These are phyloP conservation scores for Candida quercuum DNA, from an alignment of 805 yeast species.

Conservation along the genomic window DNA sequence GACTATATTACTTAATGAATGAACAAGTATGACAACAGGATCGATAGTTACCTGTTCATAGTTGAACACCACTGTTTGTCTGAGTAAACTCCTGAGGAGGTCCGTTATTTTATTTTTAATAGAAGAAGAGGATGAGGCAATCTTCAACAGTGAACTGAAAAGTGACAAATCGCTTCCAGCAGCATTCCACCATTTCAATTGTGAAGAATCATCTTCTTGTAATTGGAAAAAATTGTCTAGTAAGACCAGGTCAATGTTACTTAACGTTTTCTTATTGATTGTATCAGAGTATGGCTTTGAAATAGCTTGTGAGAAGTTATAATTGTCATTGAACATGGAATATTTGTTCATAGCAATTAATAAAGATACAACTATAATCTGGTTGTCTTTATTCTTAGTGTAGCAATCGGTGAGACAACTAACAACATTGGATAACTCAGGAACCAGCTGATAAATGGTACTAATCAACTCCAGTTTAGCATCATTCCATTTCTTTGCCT, in stretches of 20 bases:
- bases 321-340: constrained; percentile 32
- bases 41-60: constrained; percentile 37
- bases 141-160: constrained; percentile 59
- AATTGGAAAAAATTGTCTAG: constrained; percentile 58
- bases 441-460: constrained; percentile 33
- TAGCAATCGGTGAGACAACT: constrained; percentile 38
- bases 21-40: constrained; percentile 51
- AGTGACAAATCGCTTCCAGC: constrained; percentile 45
- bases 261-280: constrained; percentile 28
- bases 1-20: constrained; percentile 34
- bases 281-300: constrained; percentile 31
- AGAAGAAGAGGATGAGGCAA: constrained; percentile 35
- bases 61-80: constrained; percentile 52
- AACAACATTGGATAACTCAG: constrained; percentile 43
- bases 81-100: constrained; percentile 44
- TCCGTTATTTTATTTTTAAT: constrained; percentile 39
- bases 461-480: constrained; percentile 28
- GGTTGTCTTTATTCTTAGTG: constrained; percentile 31
- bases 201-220: constrained; percentile 46
- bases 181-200: constrained; percentile 78
- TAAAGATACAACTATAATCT: constrained; percentile 42
- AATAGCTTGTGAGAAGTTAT: constrained; percentile 25
- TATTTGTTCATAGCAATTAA: constrained; percentile 39
- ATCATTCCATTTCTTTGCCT: constrained; percentile 36
- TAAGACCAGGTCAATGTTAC: constrained; percentile 51